Percentiles rank a stretch among this genome's conserved stretches.
Evolutionary conservation across 257 asterid species (phyloP).

Genomic region (Primulina eburnea): DNA sequence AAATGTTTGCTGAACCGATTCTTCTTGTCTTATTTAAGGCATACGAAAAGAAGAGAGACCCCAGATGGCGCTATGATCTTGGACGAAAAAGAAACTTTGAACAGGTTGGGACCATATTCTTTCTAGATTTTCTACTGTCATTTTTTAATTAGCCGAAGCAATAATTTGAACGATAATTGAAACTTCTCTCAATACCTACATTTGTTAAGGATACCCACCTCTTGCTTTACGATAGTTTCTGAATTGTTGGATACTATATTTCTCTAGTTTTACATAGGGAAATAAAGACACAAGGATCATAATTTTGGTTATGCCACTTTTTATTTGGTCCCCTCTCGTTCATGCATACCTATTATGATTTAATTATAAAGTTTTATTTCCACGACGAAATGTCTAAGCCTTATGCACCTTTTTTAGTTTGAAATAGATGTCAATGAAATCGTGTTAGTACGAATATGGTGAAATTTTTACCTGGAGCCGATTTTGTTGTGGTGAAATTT

Average conservation of each 20-base stretch:
- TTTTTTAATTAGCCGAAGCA: conserved; percentile 2
- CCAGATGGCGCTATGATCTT: conserved; percentile 97
- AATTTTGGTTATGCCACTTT: too few relatives aligned
- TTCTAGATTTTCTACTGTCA: conserved; percentile 14
- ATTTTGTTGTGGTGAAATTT: too few relatives aligned
- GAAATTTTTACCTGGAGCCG: too few relatives aligned
- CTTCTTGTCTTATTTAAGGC: conserved; percentile 46
- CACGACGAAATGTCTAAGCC: too few relatives aligned
- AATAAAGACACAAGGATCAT: background rate
- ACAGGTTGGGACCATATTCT: conserved; percentile 41
- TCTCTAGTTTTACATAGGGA: background rate
- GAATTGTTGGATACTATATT: background rate
- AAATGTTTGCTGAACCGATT: conserved; percentile 5
- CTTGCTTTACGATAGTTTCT: conserved; percentile 9
- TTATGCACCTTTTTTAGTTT: too few relatives aligned
- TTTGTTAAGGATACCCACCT: background rate
- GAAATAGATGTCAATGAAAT: too few relatives aligned
- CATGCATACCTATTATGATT: too few relatives aligned
- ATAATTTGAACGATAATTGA: conserved; percentile 15
- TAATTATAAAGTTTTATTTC: too few relatives aligned
- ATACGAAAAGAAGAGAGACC: conserved; percentile 79
- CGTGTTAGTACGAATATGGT: too few relatives aligned
- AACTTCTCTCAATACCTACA: conserved; percentile 9
- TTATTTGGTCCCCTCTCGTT: too few relatives aligned
- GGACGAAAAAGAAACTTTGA: conserved; percentile 86